These are phyloP conservation scores for Fusarium sp. DNA, from an alignment of 2,329 filamentous ascomycete species.

Conservation along the genomic window DNA sequence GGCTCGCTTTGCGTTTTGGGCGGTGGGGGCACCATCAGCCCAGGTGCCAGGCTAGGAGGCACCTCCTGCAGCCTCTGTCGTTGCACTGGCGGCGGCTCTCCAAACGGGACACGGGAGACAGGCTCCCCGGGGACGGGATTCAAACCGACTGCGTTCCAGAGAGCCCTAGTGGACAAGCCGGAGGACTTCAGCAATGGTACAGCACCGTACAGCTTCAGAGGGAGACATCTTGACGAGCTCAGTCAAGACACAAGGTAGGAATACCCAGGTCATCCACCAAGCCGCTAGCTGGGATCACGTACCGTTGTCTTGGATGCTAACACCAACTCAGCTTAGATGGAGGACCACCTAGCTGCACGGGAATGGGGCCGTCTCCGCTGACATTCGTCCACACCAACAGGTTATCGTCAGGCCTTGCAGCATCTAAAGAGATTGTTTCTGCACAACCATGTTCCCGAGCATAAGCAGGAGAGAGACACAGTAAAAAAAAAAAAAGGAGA, in stretches of 20 bases:
- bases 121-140: conserved; percentile 27
- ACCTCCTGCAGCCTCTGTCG: conserved; percentile 32
- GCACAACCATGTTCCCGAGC: background rate
- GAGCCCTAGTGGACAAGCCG: conserved; percentile 19
- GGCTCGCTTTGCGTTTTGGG: conserved; percentile 14
- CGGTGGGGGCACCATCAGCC: conserved; percentile 34
- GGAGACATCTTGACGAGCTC: background rate
- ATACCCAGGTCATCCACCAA: conserved; percentile 21
- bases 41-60: conserved; percentile 21
- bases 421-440: conserved; percentile 5
- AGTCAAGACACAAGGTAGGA: conserved; percentile 27
- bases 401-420: conserved; percentile 9
- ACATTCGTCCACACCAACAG: conserved; percentile 11
- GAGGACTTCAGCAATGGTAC: conserved; percentile 27
- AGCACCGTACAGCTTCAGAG: conserved; percentile 11
- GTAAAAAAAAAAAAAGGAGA: background rate
- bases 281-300: conserved; percentile 20
- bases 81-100: conserved; percentile 17
- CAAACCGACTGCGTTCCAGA: conserved; percentile 33
- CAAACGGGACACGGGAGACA: conserved; percentile 17
- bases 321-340: conserved; percentile 23
- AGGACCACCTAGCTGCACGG: conserved; percentile 32
- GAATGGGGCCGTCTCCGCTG: conserved; percentile 27
- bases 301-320: conserved; percentile 33
- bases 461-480: background rate